Evolutionary conservation across 2,329 filamentous ascomycete species (phyloP).

Genomic region (Verticillium tricorpus): DNA sequence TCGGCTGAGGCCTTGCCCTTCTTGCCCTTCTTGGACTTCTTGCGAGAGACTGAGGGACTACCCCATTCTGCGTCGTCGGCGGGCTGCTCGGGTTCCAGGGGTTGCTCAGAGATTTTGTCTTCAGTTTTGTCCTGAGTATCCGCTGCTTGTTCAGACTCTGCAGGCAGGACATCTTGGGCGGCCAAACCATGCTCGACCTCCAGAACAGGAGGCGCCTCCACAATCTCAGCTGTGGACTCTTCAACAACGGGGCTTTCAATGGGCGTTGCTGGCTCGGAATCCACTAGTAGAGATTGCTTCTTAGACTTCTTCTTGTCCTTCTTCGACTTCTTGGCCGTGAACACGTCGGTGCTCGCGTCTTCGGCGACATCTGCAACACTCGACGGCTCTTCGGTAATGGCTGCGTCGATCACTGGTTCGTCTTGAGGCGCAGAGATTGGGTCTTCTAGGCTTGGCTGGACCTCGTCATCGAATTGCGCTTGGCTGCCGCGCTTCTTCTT

Average conservation of each 20-base stretch:
- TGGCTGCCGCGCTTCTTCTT: constrained; percentile 10
- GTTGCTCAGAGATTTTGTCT: neutral
- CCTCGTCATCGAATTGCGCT: neutral
- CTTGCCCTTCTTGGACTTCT: constrained; percentile 33
- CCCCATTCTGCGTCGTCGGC: constrained; percentile 2
- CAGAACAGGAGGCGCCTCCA: neutral
- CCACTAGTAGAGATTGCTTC: constrained; percentile 9
- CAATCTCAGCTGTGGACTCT: neutral
- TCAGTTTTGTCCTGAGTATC: neutral
- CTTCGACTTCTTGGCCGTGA: constrained; percentile 13
- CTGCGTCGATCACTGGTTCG: neutral
- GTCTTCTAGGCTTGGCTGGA: neutral
- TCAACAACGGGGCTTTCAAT: neutral
- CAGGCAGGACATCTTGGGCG: neutral
- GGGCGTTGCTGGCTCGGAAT: neutral
- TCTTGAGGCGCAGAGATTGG: neutral
- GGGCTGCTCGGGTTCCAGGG: neutral
- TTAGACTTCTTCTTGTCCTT: constrained; percentile 22
- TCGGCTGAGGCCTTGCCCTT: constrained; percentile 26
- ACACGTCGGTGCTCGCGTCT: neutral
- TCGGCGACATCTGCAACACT: neutral
- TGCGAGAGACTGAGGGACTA: neutral
- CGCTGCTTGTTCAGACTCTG: neutral
- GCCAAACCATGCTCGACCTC: neutral
- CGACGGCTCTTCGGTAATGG: neutral